phyloP scores from a whole-genome alignment of 2,329 filamentous ascomycete species.

The Fusarium paranaense region DNA sequence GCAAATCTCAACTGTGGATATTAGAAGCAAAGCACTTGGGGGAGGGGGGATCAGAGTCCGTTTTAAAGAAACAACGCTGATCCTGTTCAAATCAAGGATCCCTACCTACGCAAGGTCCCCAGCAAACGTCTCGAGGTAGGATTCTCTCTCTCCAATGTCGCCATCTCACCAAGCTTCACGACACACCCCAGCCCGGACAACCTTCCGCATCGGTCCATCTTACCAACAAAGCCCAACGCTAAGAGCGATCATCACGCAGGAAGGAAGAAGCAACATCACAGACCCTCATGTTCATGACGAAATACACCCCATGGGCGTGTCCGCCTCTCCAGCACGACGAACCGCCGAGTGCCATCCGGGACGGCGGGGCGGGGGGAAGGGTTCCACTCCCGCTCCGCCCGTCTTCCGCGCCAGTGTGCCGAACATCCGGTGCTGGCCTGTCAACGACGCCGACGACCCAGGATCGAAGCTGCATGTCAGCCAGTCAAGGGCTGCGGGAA shows the following conservation, averaged over 20 bases:
- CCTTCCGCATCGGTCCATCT: slow-evolving; percentile 28
- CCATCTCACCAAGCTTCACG: slow-evolving; percentile 5
- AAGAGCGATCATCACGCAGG: slow-evolving; percentile 18
- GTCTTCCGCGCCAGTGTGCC: slow-evolving; percentile 42
- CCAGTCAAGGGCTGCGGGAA: slow-evolving; percentile 15
- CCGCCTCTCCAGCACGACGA: not conserved
- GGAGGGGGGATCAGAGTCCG: slow-evolving; percentile 15
- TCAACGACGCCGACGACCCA: slow-evolving; percentile 39
- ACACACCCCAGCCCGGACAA: slow-evolving; percentile 15
- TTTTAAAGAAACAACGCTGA: slow-evolving; percentile 30
- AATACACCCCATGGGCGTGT: slow-evolving; percentile 12
- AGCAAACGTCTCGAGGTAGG: slow-evolving; percentile 7
- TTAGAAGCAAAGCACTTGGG: not conserved
- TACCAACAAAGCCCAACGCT: slow-evolving; percentile 14
- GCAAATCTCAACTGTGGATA: slow-evolving; percentile 8
- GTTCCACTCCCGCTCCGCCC: slow-evolving; percentile 27
- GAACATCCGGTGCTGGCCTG: slow-evolving; percentile 38
- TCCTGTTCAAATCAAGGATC: slow-evolving; percentile 20
- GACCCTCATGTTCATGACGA: slow-evolving; percentile 6
- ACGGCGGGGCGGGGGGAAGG: slow-evolving; percentile 23
- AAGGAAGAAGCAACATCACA: not conserved
- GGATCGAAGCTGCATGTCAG: slow-evolving; percentile 22
- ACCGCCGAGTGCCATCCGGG: slow-evolving; percentile 27
- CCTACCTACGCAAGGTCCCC: slow-evolving; percentile 28
- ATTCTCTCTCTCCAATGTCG: not conserved